phyloP scores from a whole-genome alignment of 1,284 basidiomycete species.

The Thecaphora thlaspeos region DNA sequence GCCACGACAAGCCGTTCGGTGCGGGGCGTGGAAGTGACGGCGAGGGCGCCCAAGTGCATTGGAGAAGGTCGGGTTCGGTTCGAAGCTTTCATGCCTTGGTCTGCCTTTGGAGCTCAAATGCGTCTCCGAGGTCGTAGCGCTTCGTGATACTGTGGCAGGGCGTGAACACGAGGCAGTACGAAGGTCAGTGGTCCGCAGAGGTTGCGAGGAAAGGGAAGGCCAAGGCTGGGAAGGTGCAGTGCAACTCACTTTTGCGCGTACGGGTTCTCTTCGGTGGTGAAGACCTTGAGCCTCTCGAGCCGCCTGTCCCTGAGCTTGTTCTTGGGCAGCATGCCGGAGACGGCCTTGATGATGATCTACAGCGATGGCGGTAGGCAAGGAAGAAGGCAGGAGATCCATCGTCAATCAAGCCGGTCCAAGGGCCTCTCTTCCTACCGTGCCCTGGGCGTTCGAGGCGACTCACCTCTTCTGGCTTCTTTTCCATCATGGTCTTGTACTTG shows the following conservation, averaged over 20 bases:
- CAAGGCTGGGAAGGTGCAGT: no score
- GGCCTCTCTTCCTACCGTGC: no score
- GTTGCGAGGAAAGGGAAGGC: no score
- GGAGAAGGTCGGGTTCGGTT: background rate
- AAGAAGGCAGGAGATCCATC: background rate
- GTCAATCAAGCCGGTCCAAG: background rate
- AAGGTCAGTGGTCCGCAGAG: background rate
- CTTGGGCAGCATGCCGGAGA: constrained; percentile 57
- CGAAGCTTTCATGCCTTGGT: background rate
- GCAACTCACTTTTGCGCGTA: constrained; percentile 45
- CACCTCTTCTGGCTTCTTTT: constrained; percentile 86
- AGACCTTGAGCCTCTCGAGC: constrained; percentile 54
- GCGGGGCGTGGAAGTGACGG: no score
- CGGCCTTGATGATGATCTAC: constrained; percentile 53
- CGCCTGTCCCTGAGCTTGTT: constrained; percentile 55
- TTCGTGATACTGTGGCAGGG: constrained; percentile 11
- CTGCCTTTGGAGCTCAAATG: constrained; percentile 1
- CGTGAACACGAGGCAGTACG: background rate
- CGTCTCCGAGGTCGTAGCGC: constrained; percentile 16
- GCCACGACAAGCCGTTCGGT: no score
- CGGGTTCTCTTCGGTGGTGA: constrained; percentile 49
- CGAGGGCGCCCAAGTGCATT: background rate
- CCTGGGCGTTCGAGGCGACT: no score
- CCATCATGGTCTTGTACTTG: constrained; percentile 51
- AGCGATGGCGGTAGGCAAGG: background rate